Evolutionary conservation across 352 stramenopile genomes (phyloP).

Genomic region (Globisporangium mamillatum): DNA sequence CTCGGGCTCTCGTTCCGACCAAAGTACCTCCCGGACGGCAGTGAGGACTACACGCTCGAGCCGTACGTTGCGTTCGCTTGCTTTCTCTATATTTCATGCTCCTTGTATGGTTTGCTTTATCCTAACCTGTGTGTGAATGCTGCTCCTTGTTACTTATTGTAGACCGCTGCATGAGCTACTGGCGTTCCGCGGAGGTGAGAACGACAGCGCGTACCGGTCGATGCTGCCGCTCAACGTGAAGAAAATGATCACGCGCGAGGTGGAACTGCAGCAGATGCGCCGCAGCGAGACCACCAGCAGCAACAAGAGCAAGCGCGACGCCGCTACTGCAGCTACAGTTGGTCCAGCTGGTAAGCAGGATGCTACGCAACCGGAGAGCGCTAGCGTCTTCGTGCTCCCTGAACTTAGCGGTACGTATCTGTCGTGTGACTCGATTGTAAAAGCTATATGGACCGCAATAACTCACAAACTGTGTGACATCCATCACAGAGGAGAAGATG

Average conservation of each 20-base stretch:
- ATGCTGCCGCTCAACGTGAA: constrained; percentile 60
- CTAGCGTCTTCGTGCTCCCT: constrained; percentile 45
- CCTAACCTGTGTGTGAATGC: background rate
- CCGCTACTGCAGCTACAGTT: constrained; percentile 5
- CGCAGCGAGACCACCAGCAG: constrained; percentile 42
- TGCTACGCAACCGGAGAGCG: constrained; percentile 19
- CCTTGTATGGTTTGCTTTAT: constrained; percentile 6
- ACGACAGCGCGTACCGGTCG: constrained; percentile 21
- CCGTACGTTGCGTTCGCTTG: constrained; percentile 64
- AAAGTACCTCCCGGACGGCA: constrained; percentile 64
- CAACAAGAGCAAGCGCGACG: constrained; percentile 1
- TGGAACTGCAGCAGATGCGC: constrained; percentile 79
- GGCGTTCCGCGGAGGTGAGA: constrained; percentile 45
- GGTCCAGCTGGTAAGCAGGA: constrained; percentile 11
- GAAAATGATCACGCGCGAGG: constrained; percentile 79
- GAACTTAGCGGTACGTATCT: constrained; percentile 48
- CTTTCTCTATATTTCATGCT: constrained; percentile 1
- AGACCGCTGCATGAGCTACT: constrained; percentile 74
- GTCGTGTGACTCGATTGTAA: too few species aligned
- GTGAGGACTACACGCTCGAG: constrained; percentile 70
- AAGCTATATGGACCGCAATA: too few species aligned
- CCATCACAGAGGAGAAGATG: constrained; percentile 45
- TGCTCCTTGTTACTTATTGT: background rate
- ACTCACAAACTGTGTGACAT: background rate
- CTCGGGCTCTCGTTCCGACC: constrained; percentile 74